A percentile compares a stretch with the other conserved stretches of the same genome.
phyloP scores from a whole-genome alignment of 1,284 basidiomycete genomes.

The Serendipita sp. region DNA sequence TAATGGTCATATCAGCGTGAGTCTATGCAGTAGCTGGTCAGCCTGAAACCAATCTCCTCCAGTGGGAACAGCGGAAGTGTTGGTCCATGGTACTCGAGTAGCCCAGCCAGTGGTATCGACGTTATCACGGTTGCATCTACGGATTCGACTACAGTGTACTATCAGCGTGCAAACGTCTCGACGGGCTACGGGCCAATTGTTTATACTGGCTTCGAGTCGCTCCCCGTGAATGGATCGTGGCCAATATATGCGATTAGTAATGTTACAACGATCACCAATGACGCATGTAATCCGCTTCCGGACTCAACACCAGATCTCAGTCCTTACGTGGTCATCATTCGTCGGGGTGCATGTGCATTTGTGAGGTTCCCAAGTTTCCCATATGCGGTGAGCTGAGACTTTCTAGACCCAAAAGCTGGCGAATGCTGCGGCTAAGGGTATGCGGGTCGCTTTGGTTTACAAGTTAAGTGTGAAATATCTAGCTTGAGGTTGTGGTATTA shows the following conservation, averaged over 20 bases:
- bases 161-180: not conserved
- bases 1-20: slow-evolving; percentile 15
- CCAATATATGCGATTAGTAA: slow-evolving; percentile 33
- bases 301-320: slow-evolving; percentile 15
- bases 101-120: slow-evolving; percentile 35
- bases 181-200: not conserved
- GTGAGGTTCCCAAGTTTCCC: not conserved
- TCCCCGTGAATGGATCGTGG: slow-evolving; percentile 20
- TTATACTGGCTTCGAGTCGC: not conserved
- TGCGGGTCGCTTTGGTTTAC: slow-evolving; percentile 1
- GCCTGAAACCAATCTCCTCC: not conserved
- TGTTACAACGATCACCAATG: slow-evolving; percentile 21
- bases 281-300: slow-evolving; percentile 17
- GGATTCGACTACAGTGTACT: not conserved
- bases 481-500: too few species aligned
- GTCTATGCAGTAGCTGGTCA: not conserved
- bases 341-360: slow-evolving; percentile 13
- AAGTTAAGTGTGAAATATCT: slow-evolving; percentile 22
- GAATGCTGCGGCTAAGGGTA: slow-evolving; percentile 8
- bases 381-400: too few species aligned
- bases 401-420: slow-evolving; percentile 10
- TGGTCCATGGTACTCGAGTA: slow-evolving; percentile 11
- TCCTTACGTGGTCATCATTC: slow-evolving; percentile 13
- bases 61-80: not conserved
- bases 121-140: slow-evolving; percentile 13